Evolutionary conservation across 2,329 filamentous ascomycete genomes (phyloP), one percentile per base, ranked within the genome.

Genomic region (Chaetomium globosum): DNA sequence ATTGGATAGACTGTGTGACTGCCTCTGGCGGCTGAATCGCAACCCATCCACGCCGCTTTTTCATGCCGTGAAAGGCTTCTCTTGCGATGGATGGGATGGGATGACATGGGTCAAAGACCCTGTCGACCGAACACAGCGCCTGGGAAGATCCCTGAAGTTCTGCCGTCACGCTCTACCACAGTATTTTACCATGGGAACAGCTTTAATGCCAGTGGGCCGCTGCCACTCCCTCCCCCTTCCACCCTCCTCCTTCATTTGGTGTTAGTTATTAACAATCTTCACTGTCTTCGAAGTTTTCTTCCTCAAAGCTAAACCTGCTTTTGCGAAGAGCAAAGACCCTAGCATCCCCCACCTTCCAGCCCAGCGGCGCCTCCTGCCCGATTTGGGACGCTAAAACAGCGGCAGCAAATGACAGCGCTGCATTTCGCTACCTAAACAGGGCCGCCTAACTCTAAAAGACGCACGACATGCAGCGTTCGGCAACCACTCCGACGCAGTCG

Each of bases 401-500:
- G 52, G 19, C 65, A 67, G 61, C 68, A 67, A 68, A 68, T 69
- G 67, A 65, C 61, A 61, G 64, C 54, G 62, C 56, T 36, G 63
- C 61, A 55, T 58, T 57, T 28, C 36, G 39, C 39, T 49, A 56
- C 52, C 64, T 66, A 59, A 63, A 61, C 63, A 63, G 64, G 65
- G 61, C 26, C 59, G 51, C 43, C 56, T 64, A 59, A 64, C 61
- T 64, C 53, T 60, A 59, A 56, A 43, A n/a, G 49, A 54, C 36
- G 31, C 59, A 57, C 63, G 64, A 67, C 70, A 73, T 74, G 72
- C 71, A 73, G 67, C 65, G 65, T 48, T 59, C 65, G 54, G 71
- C 66, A 63, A 64, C 68, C 46, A 69, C 68, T 55, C 70, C 71
- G 64, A 67, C 69, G 52, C 71, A 69, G 60, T 67, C 69, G 63